Percentiles rank a stretch among this genome's conserved stretches.
Evolutionary conservation across 352 stramenopile species (phyloP).

Genomic region (Pythium coloratum): DNA sequence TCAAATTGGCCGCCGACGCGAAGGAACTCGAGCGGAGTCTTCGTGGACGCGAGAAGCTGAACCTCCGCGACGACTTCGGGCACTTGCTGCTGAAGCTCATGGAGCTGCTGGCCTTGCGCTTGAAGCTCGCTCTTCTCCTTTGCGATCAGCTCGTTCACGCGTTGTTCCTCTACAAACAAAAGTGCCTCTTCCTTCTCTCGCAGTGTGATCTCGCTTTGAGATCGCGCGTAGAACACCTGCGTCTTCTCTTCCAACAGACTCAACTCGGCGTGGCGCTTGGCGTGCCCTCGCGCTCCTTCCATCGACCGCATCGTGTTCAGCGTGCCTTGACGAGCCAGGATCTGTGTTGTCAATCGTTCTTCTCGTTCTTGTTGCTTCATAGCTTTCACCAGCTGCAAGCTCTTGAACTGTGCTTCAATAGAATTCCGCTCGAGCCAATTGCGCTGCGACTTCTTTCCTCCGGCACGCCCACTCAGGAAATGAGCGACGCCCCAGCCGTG

Average conservation of each 20-base stretch:
- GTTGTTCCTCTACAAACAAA: conserved; percentile 53
- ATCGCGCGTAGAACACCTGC: conserved; percentile 46
- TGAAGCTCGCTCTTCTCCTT: conserved; percentile 45
- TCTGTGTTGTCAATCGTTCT: conserved; percentile 61
- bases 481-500: conserved; percentile 81
- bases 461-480: conserved; percentile 52
- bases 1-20: conserved; percentile 49
- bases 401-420: conserved; percentile 75
- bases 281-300: conserved; percentile 73
- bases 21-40: conserved; percentile 74
- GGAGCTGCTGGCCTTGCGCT: conserved; percentile 41
- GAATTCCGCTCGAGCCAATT: conserved; percentile 73
- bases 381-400: conserved; percentile 54
- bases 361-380: conserved; percentile 73
- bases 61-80: conserved; percentile 59
- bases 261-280: conserved; percentile 61
- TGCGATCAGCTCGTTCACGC: conserved; percentile 38
- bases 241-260: conserved; percentile 64
- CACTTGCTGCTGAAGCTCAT: conserved; percentile 64
- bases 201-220: conserved; percentile 39
- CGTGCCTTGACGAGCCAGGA: conserved; percentile 61
- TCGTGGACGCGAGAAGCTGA: conserved; percentile 40
- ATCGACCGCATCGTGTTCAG: conserved; percentile 60
- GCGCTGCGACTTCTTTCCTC: conserved; percentile 28
- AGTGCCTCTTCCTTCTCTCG: conserved; percentile 46